Evolutionary conservation across 495 filamentous ascomycete species (phyloP).

Genomic region (Penicillium subrubescens): DNA sequence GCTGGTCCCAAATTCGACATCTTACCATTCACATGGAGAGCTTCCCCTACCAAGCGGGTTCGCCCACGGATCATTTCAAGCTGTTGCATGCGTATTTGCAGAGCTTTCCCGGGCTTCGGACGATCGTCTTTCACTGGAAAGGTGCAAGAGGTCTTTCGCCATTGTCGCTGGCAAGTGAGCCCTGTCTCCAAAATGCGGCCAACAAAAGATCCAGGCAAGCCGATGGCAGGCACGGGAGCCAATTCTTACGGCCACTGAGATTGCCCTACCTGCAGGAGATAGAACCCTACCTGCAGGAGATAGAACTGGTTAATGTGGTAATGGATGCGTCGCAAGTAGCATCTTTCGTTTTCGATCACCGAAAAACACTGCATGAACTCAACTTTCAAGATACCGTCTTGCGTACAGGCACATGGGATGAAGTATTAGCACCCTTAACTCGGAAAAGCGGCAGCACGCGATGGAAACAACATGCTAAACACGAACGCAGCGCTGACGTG

Average conservation of each 20-base stretch:
- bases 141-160: constrained; percentile 69
- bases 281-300: constrained; percentile 57
- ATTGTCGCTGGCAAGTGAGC: constrained; percentile 53
- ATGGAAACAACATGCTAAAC: constrained; percentile 51
- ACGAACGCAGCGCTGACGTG: constrained; percentile 39
- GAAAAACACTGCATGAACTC: constrained; percentile 64
- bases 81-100: constrained; percentile 73
- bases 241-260: constrained; percentile 44
- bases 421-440: constrained; percentile 68
- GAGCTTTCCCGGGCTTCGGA: constrained; percentile 61
- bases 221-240: not conserved
- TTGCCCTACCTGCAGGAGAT: constrained; percentile 63
- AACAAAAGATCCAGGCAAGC: not conserved
- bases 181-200: not conserved
- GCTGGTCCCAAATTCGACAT: constrained; percentile 73
- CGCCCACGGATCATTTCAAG: constrained; percentile 70
- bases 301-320: constrained; percentile 66
- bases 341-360: constrained; percentile 61
- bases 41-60: constrained; percentile 56
- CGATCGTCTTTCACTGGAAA: constrained; percentile 70
- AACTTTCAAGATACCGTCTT: constrained; percentile 71
- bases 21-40: constrained; percentile 68
- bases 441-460: constrained; percentile 52
- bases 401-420: constrained; percentile 70
- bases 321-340: constrained; percentile 69